Percentiles rank a stretch among this genome's conserved stretches.
Evolutionary conservation across 768 basidiomycete genomes (phyloP).

Genomic region (Lepiota venenata): DNA sequence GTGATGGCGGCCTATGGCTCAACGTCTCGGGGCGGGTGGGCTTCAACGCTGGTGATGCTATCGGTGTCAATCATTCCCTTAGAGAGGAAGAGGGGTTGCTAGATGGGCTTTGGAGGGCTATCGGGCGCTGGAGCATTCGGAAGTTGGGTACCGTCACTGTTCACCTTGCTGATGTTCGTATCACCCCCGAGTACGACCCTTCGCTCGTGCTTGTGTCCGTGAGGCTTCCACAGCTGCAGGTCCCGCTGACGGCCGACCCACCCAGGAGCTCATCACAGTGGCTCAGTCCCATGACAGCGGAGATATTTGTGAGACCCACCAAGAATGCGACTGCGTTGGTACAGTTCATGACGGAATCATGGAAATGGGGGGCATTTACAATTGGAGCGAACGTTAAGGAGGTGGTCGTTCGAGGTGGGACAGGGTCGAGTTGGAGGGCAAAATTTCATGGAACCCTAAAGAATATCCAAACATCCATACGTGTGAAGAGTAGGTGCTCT

Average conservation of each 20-base stretch:
- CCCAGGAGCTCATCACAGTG: slow-evolving; percentile 46
- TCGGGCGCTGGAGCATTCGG: slow-evolving; percentile 67
- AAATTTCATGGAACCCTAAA: slow-evolving; percentile 35
- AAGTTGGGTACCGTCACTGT: slow-evolving; percentile 55
- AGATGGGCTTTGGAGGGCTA: slow-evolving; percentile 53
- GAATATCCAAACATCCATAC: slow-evolving; percentile 44
- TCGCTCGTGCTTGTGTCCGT: slow-evolving; percentile 42
- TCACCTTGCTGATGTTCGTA: slow-evolving; percentile 44
- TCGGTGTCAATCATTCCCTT: slow-evolving; percentile 47
- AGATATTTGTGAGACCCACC: slow-evolving; percentile 51
- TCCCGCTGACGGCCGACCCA: slow-evolving; percentile 55
- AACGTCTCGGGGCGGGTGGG: slow-evolving; percentile 56
- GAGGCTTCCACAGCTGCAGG: slow-evolving; percentile 43
- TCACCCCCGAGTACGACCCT: slow-evolving; percentile 42
- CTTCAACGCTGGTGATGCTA: slow-evolving; percentile 59
- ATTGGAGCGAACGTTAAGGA: slow-evolving; percentile 40
- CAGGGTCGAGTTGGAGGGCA: slow-evolving; percentile 45
- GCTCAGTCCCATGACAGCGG: slow-evolving; percentile 52
- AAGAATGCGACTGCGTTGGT: slow-evolving; percentile 44
- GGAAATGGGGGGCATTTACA: slow-evolving; percentile 49
- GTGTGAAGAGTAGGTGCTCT: slow-evolving; percentile 47
- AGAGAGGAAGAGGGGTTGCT: slow-evolving; percentile 38
- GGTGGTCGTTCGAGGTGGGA: slow-evolving; percentile 43
- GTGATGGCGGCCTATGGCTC: slow-evolving; percentile 57
- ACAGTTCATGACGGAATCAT: slow-evolving; percentile 54